These are phyloP conservation scores for Colletotrichum trifolii DNA, from an alignment of 2,329 filamentous ascomycete species.

Conservation along the genomic window DNA sequence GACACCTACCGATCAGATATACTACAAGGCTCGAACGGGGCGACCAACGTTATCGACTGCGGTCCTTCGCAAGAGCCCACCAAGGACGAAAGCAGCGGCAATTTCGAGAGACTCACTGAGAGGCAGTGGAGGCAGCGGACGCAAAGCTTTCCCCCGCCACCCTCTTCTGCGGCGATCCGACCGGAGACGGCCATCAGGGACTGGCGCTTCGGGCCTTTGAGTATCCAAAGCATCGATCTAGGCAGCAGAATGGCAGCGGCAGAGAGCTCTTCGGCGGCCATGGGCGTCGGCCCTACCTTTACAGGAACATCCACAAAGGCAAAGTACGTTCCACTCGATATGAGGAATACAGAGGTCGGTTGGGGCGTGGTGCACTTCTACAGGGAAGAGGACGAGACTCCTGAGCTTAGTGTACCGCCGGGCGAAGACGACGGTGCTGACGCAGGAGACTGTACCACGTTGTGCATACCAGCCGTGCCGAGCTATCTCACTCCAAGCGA, in stretches of 20 bases:
- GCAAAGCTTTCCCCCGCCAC: conserved; percentile 55
- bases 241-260: conserved; percentile 44
- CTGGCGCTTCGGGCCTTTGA: conserved; percentile 84
- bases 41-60: conserved; percentile 60
- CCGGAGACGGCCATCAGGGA: conserved; percentile 68
- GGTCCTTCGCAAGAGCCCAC: conserved; percentile 52
- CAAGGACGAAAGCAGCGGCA: conserved; percentile 45
- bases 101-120: conserved; percentile 52
- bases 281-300: conserved; percentile 64
- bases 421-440: conserved; percentile 44
- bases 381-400: conserved; percentile 81
- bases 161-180: conserved; percentile 56
- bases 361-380: conserved; percentile 97
- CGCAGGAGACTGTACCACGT: conserved; percentile 80
- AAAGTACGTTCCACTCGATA: conserved; percentile 76
- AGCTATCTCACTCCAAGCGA: conserved; percentile 93
- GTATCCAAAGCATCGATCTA: conserved; percentile 85
- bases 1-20: conserved; percentile 21
- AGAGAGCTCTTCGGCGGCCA: conserved; percentile 60
- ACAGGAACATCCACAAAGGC: conserved; percentile 85
- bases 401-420: conserved; percentile 56
- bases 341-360: conserved; percentile 80
- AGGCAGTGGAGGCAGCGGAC: conserved; percentile 53
- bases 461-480: conserved; percentile 94
- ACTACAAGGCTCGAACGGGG: background rate